Percentiles rank a stretch among this genome's conserved stretches.
These are phyloP conservation scores for Lentinula detonsa DNA, from an alignment of 768 basidiomycete genomes.

Conservation along the genomic window DNA sequence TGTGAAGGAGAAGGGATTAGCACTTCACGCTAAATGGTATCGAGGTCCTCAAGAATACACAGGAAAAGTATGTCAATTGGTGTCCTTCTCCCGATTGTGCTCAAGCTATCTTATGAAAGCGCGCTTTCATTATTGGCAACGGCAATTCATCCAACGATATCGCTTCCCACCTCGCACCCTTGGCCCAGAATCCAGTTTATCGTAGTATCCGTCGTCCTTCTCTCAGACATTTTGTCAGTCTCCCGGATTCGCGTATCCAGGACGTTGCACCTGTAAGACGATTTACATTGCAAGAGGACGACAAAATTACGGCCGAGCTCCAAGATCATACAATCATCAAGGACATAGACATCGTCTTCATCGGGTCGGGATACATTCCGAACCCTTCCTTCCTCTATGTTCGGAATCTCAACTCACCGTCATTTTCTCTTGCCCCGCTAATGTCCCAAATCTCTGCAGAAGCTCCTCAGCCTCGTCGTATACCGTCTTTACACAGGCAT, in stretches of 20 bases:
- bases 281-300: slow-evolving; percentile 17
- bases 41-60: slow-evolving; percentile 30
- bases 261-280: slow-evolving; percentile 34
- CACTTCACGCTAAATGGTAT: slow-evolving; percentile 38
- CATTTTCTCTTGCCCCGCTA: slow-evolving; percentile 29
- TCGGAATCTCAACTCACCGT: neutral
- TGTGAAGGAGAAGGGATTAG: slow-evolving; percentile 23
- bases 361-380: slow-evolving; percentile 43
- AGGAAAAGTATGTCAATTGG: slow-evolving; percentile 17
- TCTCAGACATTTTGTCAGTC: slow-evolving; percentile 29
- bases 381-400: slow-evolving; percentile 26
- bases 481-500: slow-evolving; percentile 39
- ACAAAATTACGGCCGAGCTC: slow-evolving; percentile 28
- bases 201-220: slow-evolving; percentile 39
- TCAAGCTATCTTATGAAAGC: slow-evolving; percentile 20
- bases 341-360: slow-evolving; percentile 35
- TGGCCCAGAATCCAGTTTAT: slow-evolving; percentile 34
- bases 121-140: slow-evolving; percentile 41
- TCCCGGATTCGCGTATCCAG: slow-evolving; percentile 36
- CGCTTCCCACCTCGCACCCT: slow-evolving; percentile 34
- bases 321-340: slow-evolving; percentile 29
- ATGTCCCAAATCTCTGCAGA: slow-evolving; percentile 18
- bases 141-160: slow-evolving; percentile 51
- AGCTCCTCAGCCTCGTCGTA: slow-evolving; percentile 23
- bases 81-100: neutral